Conservation (phyloP, 306 rosid species). For the Hylodesmum podocarpum region DNA sequence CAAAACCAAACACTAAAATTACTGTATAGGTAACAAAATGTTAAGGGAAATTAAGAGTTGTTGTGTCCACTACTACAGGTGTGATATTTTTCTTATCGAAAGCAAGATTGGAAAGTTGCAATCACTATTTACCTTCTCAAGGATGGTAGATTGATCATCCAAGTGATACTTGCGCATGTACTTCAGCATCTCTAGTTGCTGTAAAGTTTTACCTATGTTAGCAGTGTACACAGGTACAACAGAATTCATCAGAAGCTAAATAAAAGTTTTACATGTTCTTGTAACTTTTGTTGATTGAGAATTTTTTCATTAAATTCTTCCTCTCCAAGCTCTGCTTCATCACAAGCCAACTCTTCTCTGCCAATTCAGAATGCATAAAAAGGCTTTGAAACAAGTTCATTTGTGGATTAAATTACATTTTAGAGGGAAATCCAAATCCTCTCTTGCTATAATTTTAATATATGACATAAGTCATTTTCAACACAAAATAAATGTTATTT, state of each 20-base stretch:
- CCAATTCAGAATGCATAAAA: too few relatives aligned
- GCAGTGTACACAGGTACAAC: slow-evolving; percentile 10
- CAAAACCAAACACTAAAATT: not conserved
- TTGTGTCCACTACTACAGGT: not conserved
- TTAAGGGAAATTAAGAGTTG: not conserved
- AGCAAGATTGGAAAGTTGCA: not conserved
- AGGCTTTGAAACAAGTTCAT: not conserved
- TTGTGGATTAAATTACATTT: not conserved
- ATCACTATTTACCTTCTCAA: slow-evolving; percentile 60
- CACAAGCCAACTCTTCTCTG: slow-evolving; percentile 91
- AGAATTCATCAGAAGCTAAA: not conserved
- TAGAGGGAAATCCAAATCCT: not conserved
- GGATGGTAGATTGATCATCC: slow-evolving; percentile 78
- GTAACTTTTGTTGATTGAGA: slow-evolving; percentile 48
- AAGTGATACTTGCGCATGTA: slow-evolving; percentile 66
- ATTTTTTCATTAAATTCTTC: slow-evolving; percentile 68
- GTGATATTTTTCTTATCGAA: not conserved
- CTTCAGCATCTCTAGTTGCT: slow-evolving; percentile 93
- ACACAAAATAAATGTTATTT: not conserved
- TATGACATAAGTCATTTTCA: not conserved
- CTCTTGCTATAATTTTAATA: not conserved
- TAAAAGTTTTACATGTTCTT: slow-evolving; percentile 58
- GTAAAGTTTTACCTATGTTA: slow-evolving; percentile 26
- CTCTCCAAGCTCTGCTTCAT: slow-evolving; percentile 85
- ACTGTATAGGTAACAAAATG: not conserved